Conservation (phyloP, 345 rosid genomes). For the Carallia brachiata region DNA sequence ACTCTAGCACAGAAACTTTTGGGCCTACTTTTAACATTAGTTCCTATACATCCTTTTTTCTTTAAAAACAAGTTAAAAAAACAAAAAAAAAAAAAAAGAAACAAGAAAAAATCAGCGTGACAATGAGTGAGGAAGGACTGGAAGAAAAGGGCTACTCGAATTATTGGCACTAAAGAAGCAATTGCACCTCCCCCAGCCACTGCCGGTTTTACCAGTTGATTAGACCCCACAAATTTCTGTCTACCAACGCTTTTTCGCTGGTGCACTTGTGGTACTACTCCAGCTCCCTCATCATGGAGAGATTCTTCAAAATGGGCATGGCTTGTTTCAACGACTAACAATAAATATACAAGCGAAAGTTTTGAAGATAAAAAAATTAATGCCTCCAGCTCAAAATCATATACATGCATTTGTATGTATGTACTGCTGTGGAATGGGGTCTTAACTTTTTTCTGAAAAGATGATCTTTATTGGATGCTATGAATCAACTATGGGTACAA, state of each 20-base stretch:
- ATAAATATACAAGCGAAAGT: neutral
- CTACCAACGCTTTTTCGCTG: slow-evolving; percentile 11
- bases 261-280: neutral
- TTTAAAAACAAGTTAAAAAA: no score
- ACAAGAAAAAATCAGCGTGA: neutral
- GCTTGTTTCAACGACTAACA: neutral
- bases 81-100: neutral
- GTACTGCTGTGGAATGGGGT: no score
- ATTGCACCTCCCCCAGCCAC: slow-evolving; percentile 2
- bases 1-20: neutral
- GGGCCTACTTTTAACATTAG: neutral
- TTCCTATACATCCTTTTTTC: no score
- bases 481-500: neutral
- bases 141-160: neutral
- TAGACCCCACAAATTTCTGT: slow-evolving; percentile 16
- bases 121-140: neutral
- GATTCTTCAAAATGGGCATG: slow-evolving; percentile 1
- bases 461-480: neutral
- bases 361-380: no score
- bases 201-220: slow-evolving; percentile 7
- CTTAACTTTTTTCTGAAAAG: neutral
- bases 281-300: no score
- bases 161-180: slow-evolving; percentile 27
- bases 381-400: neutral
- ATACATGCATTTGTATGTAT: neutral